Conservation (phyloP, 805 yeast genomes). For the Starmerella floricola region DNA sequence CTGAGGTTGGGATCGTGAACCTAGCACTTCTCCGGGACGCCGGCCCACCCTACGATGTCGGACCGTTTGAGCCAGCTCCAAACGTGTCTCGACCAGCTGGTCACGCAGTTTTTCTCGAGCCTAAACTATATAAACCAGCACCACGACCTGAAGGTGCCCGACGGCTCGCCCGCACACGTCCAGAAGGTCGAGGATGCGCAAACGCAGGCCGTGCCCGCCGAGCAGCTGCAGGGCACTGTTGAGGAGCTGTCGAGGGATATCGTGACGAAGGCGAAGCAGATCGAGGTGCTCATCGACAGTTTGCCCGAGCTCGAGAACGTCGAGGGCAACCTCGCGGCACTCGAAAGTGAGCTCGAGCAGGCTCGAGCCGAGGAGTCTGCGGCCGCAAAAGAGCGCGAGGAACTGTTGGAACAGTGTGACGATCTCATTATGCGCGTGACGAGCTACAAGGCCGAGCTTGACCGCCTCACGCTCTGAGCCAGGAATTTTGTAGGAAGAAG, state of each 20-base stretch:
- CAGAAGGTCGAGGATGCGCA: constrained; percentile 52
- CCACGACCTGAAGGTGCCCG: constrained; percentile 44
- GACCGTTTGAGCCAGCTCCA: constrained; percentile 87
- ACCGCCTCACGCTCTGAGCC: constrained; percentile 11
- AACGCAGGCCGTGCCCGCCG: constrained; percentile 21
- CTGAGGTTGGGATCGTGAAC: no score
- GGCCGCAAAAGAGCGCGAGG: constrained; percentile 53
- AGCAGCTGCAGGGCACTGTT: constrained; percentile 35
- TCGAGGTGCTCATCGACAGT: constrained; percentile 71
- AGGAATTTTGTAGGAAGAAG: no score
- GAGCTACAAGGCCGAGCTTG: constrained; percentile 32
- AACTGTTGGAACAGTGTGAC: constrained; percentile 49
- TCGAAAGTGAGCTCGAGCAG: constrained; percentile 49
- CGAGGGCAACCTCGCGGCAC: constrained; percentile 49
- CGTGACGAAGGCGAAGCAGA: constrained; percentile 74
- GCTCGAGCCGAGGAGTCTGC: constrained; percentile 48
- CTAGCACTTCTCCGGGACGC: no score
- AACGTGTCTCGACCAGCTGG: constrained; percentile 60
- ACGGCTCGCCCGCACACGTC: constrained; percentile 30
- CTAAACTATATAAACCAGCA: constrained; percentile 46
- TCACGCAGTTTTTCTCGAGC: constrained; percentile 30
- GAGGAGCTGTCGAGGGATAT: constrained; percentile 74
- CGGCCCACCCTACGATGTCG: no score
- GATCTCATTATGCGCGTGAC: constrained; percentile 51
- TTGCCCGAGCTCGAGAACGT: constrained; percentile 88